Evolutionary conservation across 2,329 filamentous ascomycete species (phyloP), one percentile per base, ranked within the genome.

Genomic region (Hypoxylon sp.): DNA sequence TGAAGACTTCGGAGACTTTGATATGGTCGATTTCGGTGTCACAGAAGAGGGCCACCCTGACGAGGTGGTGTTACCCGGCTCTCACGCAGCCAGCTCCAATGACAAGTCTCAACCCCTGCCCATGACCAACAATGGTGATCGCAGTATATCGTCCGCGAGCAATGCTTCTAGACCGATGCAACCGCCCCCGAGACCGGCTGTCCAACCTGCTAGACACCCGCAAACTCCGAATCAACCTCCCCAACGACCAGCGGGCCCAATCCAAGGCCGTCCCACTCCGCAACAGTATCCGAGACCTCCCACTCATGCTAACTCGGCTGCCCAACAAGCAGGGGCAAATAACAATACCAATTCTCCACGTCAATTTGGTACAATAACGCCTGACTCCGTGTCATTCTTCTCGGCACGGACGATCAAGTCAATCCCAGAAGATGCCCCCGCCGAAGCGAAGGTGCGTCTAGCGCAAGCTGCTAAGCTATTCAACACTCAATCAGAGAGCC

Each of bases 1-100:
- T 61, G 69, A 74, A 29, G 69, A 69, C 26, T 67, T 70, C 72
- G 75, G 82, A 81, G 85, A 91, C 58, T 88, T 92, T 70, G 89
- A 92, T 67, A 88, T 91, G 74, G 88, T 84, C 48, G 90, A 92
- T 72, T 92, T 93, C 69, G 86, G 83, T 45, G 87, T 89, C 6
- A 77, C 82, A 8, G 82, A 90, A 61, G 84, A 88, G 23, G 88
- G 83, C 17, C 88, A 92, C 68, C 89, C 90, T 3, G 90, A 95
- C 71, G 91, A 94, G 70, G 81, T 94, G n/a, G 75, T 83, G 24
- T 74, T 93, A 10, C 75, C 81, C 6, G 72, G 72, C n/a, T 69
- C 70, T 33, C 62, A 71, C 38, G 56, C 31, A 21, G 48, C 48
- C 35, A 64, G 67, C 66, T 60, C 73, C 46, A 71, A 65, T 54